Evolutionary conservation across 148 eudicot genomes (phyloP).

Genomic region (Arbutus unedo): DNA sequence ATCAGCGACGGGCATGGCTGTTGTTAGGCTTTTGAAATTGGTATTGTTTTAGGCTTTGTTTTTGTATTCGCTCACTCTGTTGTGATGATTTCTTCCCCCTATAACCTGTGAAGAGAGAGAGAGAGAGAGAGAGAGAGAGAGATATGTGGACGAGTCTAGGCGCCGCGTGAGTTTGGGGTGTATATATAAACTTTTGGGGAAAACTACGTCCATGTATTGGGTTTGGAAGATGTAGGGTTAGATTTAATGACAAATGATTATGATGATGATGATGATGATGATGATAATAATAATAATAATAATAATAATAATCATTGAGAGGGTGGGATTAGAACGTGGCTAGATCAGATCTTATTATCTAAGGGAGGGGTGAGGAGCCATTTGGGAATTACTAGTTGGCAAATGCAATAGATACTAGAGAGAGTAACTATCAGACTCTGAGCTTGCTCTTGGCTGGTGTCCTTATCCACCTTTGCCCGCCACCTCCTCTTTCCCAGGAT

Average conservation of each 20-base stretch:
- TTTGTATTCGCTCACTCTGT: background rate
- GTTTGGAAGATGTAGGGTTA: background rate
- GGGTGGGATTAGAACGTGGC: background rate
- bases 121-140: background rate
- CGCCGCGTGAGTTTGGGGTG: background rate
- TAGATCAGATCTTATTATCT: background rate
- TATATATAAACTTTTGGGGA: background rate
- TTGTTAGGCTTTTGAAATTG: background rate
- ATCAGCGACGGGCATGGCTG: slow-evolving; percentile 39
- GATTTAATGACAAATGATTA: too few relatives aligned
- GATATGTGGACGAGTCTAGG: background rate
- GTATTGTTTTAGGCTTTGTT: background rate
- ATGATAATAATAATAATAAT: background rate
- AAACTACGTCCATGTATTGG: background rate
- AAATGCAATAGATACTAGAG: background rate
- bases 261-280: too few relatives aligned
- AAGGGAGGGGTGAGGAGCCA: background rate
- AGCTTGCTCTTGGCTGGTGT: background rate
- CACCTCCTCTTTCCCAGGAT: too few relatives aligned
- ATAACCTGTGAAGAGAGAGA: too few relatives aligned
- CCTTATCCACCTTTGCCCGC: background rate
- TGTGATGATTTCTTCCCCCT: too few relatives aligned
- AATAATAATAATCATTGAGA: background rate
- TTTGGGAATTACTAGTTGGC: background rate
- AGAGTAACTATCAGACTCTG: background rate